Base-by-base conservation (phyloP, 768 basidiomycete genomes). In the Mycena epipterygia region DNA sequence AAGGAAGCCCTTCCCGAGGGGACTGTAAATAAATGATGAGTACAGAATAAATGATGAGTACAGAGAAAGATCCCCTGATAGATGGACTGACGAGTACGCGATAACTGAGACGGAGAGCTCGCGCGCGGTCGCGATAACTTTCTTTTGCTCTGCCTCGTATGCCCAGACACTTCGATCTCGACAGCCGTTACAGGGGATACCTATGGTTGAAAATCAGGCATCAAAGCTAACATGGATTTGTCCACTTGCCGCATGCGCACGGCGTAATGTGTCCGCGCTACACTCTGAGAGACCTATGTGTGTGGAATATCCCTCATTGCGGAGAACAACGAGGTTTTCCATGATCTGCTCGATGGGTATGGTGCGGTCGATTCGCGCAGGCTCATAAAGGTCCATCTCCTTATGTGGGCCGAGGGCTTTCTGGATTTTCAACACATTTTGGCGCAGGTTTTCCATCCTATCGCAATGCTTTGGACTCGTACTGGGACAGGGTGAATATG, bases 131-230 rank as follows among this genome's bases (percentile, higher is more conserved):
- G 83, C 83, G 67, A 92, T 84, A 21, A 90, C 90, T 81, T 85
- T 81, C 71, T 84, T 84, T 9, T 88, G 84, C 64, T 89, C 83
- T 25, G 82, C 80, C 69, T 88, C 88, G 57, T 89, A 89, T 0
- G 85, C 83, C 85, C 88, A 91, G 3, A 88, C 83, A 91, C 80
- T 76, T 93, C 93, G 61, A 92, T 90, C 77, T 93, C 91, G 14
- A 89, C 88, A 14, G 86, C 82, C 8, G 87, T 83, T 63, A 92
- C 85, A 0, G 88, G 89, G 51, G 86, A 81, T 23, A 69, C 57
- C 67, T 68, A 49, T 5, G 5, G 1, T 9, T 11, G n/a, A 5
- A n/a, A 21, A 33, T 52, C 17, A 55, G 5, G 46, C 7, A 49
- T 8, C 37, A 21, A 33, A 58, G 5, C 11, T 19, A 39, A 2